Base-by-base conservation (phyloP, 2,329 filamentous ascomycete species). In the Aotearoamyces nothofagi region DNA sequence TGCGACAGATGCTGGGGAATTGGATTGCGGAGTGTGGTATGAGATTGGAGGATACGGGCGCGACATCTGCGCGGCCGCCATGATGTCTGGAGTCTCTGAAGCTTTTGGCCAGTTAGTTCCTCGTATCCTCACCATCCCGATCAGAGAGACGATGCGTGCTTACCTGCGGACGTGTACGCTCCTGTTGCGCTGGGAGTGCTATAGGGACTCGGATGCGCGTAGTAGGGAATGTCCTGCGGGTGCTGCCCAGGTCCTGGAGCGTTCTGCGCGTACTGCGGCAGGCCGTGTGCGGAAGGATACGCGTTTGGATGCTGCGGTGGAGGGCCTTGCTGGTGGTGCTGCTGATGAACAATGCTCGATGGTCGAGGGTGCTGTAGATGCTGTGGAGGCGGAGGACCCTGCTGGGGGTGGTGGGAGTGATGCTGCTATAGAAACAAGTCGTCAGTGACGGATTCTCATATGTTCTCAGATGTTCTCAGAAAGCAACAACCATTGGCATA, bases 11-110 rank as follows among this genome's bases (percentile, higher is more conserved):
- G 83, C 82, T 27, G 87, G 87, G 31, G 87, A 93, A 55, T 87
- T 92, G 32, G 86, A 92, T 58, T 94, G 86, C 31, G 86, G 84
- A 11, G 86, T 92, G 54, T 94, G 82, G 52, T 94, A 94, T 17
- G 65, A 66, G 50, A 93, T 92, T 35, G 83, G 82, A 43, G 86
- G 86, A 52, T 92, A 93, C 38, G 67, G 55, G 43, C 71, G 64
- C 55, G 82, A 78, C 80, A 73, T 66, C 49, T 62, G 57, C 37
- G 58, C 59, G 45, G 69, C 63, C 57, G 75, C 77, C 66, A 70
- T 77, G 61, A 75, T 75, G 40, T 73, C 69, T 56, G 63, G 62
- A 35, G 63, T 68, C 48, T 71, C 68, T 69, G 39, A 34, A 24
- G 38, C 38, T 43, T 30, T 24, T n/a, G 5, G 30, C 33, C 24